Evolutionary conservation across 441 rosid species (phyloP).

Genomic region (Mallotus repandus): DNA sequence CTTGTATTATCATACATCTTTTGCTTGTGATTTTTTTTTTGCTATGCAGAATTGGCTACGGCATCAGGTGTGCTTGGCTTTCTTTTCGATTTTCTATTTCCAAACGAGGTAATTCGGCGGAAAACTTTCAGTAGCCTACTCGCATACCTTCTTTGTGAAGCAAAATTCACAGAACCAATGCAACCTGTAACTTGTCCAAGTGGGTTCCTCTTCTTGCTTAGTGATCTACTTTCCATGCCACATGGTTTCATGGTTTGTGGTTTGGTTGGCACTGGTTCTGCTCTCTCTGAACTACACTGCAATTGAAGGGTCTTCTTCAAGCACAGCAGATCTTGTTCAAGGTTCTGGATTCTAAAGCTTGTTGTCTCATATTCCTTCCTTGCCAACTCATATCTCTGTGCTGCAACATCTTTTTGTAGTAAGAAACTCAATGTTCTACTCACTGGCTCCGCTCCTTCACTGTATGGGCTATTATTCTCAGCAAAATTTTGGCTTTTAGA

Average conservation of each 20-base stretch:
- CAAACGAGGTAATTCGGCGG: constrained; percentile 36
- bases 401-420: constrained; percentile 43
- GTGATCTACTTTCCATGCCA: constrained; percentile 43
- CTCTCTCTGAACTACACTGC: constrained; percentile 35
- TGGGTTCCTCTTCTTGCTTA: constrained; percentile 57
- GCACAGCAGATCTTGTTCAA: constrained; percentile 60
- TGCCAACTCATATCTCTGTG: constrained; percentile 35
- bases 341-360: constrained; percentile 73
- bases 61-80: constrained; percentile 24
- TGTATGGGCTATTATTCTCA: constrained; percentile 42
- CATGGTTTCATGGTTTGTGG: constrained; percentile 29
- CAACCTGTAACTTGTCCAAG: constrained; percentile 56
- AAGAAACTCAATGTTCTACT: constrained; percentile 47
- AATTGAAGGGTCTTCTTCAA: constrained; percentile 54
- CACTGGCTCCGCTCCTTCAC: constrained; percentile 45
- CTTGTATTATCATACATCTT: constrained; percentile 21
- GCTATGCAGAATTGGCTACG: constrained; percentile 25
- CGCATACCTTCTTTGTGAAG: constrained; percentile 59
- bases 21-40: neutral
- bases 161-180: constrained; percentile 57
- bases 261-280: constrained; percentile 33
- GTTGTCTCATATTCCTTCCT: constrained; percentile 62
- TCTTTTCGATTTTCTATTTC: constrained; percentile 47
- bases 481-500: constrained; percentile 42
- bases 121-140: constrained; percentile 44